Percentiles rank a stretch among this genome's conserved stretches.
phyloP scores from a whole-genome alignment of 176 grass and related monocot species.

The bread wheat (Triticum aestivum) region DNA sequence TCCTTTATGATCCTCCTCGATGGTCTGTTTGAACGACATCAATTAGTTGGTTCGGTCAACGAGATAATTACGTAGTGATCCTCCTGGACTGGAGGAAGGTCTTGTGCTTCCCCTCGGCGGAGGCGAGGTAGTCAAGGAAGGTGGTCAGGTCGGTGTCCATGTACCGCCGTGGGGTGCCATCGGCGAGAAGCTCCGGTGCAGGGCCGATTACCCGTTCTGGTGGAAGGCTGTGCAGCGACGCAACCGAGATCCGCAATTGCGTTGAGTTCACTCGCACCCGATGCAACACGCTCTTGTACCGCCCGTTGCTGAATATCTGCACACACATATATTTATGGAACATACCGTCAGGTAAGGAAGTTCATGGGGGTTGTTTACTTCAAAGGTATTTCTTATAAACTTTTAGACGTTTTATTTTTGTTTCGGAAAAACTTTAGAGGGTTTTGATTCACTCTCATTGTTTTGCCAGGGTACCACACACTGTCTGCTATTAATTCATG shows the following conservation, averaged over 20 bases:
- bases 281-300: constrained; percentile 81
- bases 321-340: background rate
- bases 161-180: constrained; percentile 31
- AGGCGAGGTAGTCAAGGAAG: constrained; percentile 73
- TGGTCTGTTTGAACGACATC: background rate
- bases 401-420: too few species aligned
- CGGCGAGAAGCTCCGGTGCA: constrained; percentile 47
- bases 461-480: too few species aligned
- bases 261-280: constrained; percentile 68
- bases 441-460: too few species aligned
- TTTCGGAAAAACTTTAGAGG: too few species aligned
- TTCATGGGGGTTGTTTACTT: too few species aligned
- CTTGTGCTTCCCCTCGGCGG: constrained; percentile 64
- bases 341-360: background rate
- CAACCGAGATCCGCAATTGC: constrained; percentile 60
- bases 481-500: too few species aligned
- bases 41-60: too few species aligned
- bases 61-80: background rate
- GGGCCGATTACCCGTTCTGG: constrained; percentile 43
- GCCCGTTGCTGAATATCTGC: constrained; percentile 91
- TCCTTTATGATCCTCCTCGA: background rate
- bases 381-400: too few species aligned
- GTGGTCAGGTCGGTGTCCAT: constrained; percentile 80
- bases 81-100: constrained; percentile 85
- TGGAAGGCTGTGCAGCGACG: constrained; percentile 78